Base-by-base conservation (phyloP, 2,329 filamentous ascomycete genomes). In the Diatrype stigma region DNA sequence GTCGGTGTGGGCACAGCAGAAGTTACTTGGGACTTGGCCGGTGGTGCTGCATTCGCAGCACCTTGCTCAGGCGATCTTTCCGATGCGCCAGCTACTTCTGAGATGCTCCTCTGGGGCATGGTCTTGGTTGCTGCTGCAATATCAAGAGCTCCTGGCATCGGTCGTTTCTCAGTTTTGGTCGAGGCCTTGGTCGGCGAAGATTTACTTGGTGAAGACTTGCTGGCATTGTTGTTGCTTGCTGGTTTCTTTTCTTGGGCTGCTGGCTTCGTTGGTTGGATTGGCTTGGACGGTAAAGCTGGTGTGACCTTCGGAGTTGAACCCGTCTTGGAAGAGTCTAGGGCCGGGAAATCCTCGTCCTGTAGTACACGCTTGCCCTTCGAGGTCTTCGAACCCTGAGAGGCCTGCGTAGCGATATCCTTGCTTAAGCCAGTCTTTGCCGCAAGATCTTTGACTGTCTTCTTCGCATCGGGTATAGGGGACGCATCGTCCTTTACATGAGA, bases 271-370 rank as follows among this genome's bases (percentile, higher is more conserved):
- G 70, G 52, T 34, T 62, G 56, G 38, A 42, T 45, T 12, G 53
- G 34, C 46, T 63, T 72, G 1, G 71, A 61, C 3, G 70, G 59
- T 19, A 68, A 55, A 1, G 63, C 65, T 0, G 68, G 66, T 3
- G 67, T 62, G 38, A 65, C 48, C 42, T 65, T 63, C 32, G 65
- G 60, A 1, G 67, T 56, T 21, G 72, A 69, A 42, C 66, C 64
- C 8, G 63, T 51, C 53, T 73, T 77, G 21, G 73, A 67, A 10
- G 77, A 70, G 53, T 79, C 73, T 6, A 86, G 68, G 3, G 81
- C 77, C 11, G 84, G 84, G 58, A 85, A 86, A 57, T 86, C 82
- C 58, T 85, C 81, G 22, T 84, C 79, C 52, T 82, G 76, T 42
- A 84, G 65, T 28, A 77, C 53, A 37, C 63, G 54, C 47, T 60